Evolutionary conservation across 2,329 filamentous ascomycete species (phyloP), one percentile per base, ranked within the genome.

Genomic region (Ceratocystis eucalypticola): DNA sequence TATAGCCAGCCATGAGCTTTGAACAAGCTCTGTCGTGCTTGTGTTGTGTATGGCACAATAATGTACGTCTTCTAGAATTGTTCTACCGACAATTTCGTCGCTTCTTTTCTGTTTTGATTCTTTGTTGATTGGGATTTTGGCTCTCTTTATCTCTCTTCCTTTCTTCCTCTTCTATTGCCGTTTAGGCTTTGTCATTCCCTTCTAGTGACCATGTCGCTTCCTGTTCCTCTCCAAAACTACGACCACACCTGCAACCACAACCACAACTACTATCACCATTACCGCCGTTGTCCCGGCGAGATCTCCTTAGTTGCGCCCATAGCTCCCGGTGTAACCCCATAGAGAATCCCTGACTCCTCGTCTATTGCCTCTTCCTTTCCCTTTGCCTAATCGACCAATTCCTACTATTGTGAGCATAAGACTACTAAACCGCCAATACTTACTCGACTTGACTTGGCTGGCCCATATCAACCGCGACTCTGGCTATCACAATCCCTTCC

Each of bases 161-260:
- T 10, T 41, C 41, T 44, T 41, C 46, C 17, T 17, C 8, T 37
- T 37, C 37, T 22, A 20, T 3, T 57, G 22, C 50, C 10, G 53
- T 57, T 17, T 33, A 28, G 12, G 61, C 20, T 45, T 44, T 63
- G 45, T 28, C 61, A 50, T 63, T 63, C 53, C 37, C 61, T 65
- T 30, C 37, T 12, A 17, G 48, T 61, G 37, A 65, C 59, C 64
- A 65, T 65, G 64, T 65, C 64, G 64, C 64, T 65, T 65, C 64
- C 61, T 44, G 50, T 22, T 59, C 64, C 53, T 41, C 53, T 48
- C 64, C 53, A 50, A 57, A 57, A n/a, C 28, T 28, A 57, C 53
- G 7, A 30, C 25, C 22, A 33, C 25, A 57, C 1, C 53, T 30
- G 8, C 53, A 57, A 30, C 53, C 28, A 30, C 22, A 15, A 63